Evolutionary conservation across 805 yeast genomes (phyloP).

Genomic region (Metahyphopichia silvanorum): DNA sequence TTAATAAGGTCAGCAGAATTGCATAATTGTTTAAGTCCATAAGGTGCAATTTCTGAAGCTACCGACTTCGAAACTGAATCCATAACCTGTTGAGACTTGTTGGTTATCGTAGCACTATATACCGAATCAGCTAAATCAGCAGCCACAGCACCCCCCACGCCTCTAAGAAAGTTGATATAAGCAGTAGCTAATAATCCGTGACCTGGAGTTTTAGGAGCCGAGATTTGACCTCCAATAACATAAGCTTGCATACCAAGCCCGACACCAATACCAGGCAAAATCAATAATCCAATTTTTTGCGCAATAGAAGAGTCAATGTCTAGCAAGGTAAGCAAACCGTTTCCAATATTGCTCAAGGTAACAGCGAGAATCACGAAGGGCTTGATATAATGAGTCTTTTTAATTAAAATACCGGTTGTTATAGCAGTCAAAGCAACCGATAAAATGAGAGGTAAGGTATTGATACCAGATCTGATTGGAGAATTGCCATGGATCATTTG

Average conservation of each 20-base stretch:
- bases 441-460: slow-evolving; percentile 32
- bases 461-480: slow-evolving; percentile 37
- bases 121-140: slow-evolving; percentile 24
- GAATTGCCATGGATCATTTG: slow-evolving; percentile 36
- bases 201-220: slow-evolving; percentile 44
- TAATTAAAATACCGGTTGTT: slow-evolving; percentile 22
- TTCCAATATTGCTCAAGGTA: slow-evolving; percentile 26
- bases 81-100: background rate
- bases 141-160: slow-evolving; percentile 39
- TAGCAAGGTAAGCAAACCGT: slow-evolving; percentile 28
- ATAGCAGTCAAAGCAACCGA: slow-evolving; percentile 29
- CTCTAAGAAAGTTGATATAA: slow-evolving; percentile 33
- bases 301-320: slow-evolving; percentile 21
- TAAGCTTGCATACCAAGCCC: slow-evolving; percentile 33
- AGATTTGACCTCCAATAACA: slow-evolving; percentile 27
- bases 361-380: slow-evolving; percentile 30
- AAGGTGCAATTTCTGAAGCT: slow-evolving; percentile 12
- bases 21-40: slow-evolving; percentile 10
- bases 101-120: background rate
- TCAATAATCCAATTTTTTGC: slow-evolving; percentile 31
- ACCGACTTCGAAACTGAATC: slow-evolving; percentile 6
- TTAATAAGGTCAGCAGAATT: slow-evolving; percentile 11
- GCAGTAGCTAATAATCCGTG: slow-evolving; percentile 40
- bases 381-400: slow-evolving; percentile 30
- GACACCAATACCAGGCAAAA: slow-evolving; percentile 34